Percentiles rank a stretch among this genome's conserved stretches.
Conservation (phyloP, 176 grass and related monocot species). For the Oryza nivara region DNA sequence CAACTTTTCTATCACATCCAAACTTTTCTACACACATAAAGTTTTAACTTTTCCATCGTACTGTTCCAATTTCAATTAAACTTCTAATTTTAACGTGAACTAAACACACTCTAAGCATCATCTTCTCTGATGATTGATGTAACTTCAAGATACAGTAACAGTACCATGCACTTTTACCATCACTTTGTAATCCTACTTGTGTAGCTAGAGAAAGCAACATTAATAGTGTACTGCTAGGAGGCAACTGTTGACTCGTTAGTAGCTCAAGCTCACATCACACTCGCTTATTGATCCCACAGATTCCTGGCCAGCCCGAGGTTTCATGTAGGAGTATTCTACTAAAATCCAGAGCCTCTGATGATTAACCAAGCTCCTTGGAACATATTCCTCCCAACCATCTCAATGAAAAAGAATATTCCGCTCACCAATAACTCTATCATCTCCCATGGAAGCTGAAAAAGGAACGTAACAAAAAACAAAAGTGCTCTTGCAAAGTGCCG, state of each 20-base stretch:
- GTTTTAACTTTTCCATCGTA: too few relatives aligned
- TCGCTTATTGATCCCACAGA: not conserved
- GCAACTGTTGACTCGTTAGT: not conserved
- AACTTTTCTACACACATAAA: too few relatives aligned
- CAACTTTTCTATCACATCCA: too few relatives aligned
- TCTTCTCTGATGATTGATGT: not conserved
- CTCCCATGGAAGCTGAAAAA: not conserved
- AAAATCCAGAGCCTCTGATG: conserved; percentile 28
- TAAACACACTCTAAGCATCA: too few relatives aligned
- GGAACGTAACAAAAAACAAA: not conserved
- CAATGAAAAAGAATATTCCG: conserved; percentile 48
- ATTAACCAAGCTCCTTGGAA: conserved; percentile 46
- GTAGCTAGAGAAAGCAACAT: not conserved
- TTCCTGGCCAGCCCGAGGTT: not conserved
- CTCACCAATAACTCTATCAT: conserved; percentile 40
- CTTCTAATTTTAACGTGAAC: too few relatives aligned
- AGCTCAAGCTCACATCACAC: not conserved
- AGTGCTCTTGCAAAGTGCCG: not conserved
- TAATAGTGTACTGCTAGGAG: not conserved
- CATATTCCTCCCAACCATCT: conserved; percentile 52
- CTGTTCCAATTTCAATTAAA: too few relatives aligned
- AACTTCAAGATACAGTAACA: not conserved
- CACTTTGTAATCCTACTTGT: not conserved
- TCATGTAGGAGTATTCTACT: not conserved
- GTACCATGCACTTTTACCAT: not conserved